Base-by-base conservation (phyloP, 1,284 basidiomycete species). In the Cryptococcus sp. region DNA sequence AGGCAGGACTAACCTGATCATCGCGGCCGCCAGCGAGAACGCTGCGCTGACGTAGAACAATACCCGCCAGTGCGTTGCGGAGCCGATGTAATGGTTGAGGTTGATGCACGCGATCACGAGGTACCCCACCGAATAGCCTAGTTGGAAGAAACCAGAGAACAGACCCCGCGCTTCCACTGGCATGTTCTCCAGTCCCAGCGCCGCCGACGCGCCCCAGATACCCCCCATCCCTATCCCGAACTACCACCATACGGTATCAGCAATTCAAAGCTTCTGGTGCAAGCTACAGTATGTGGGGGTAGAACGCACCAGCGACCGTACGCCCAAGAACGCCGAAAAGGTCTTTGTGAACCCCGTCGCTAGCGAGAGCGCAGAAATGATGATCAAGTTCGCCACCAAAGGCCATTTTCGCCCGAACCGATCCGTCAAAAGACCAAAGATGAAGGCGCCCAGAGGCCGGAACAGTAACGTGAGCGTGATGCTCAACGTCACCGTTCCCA, bases 391-490 rank as follows among this genome's bases (percentile, higher is more conserved):
- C 69, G 74, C 68, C 47, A 93, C 85, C 5, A 96, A 81, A 0
- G 92, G 91, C 90, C 91, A 96, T 81, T 92, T 93, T 47, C 93
- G 85, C 4, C 93, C 92, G 72, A 84, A 93, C 4, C 92, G 85
- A 75, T 91, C 90, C 22, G 87, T 87, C 38, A 88, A 68, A 52
- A 90, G 50, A 39, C 80, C 82, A 64, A 94, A 93, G 62, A 93
- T 79, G 56, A 91, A 85, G 41, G 93, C 92, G 23, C 93, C 93
- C 39, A 84, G 78, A 6, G 89, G 88, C 50, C 93, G 86, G 81
- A 96, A 90, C 39, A 96, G 84, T 3, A 96, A 82, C 0, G 93
- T 95, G 47, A 96, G 83, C 7, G 93, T 96, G 71, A 97, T 93
- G 6, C 90, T 84, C 23, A 85, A 84, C 50, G 88, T 58, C 11